These are phyloP conservation scores for Fraxinus baroniana DNA, from an alignment of 305 asterid species.

Conservation along the genomic window DNA sequence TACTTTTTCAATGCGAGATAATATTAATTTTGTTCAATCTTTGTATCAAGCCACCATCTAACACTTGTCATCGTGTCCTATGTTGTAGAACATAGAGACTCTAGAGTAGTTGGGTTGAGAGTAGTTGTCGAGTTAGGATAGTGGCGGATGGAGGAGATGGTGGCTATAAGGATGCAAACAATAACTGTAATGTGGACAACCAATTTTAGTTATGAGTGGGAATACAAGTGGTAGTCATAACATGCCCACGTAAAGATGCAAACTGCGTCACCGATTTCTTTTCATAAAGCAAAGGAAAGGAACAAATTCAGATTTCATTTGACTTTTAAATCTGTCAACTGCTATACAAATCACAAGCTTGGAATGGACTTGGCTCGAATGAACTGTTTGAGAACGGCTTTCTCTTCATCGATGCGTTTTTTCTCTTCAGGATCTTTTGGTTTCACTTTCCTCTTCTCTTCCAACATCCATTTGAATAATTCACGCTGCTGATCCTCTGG, in stretches of 20 bases:
- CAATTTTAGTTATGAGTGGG: not conserved
- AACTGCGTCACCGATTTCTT: not conserved
- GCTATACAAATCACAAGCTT: conserved; percentile 34
- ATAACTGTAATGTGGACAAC: not conserved
- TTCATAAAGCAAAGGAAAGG: not conserved
- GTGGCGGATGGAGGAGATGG: not conserved
- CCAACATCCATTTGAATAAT: conserved; percentile 77
- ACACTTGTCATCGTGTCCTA: not conserved
- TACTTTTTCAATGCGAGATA: not conserved
- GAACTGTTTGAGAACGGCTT: conserved; percentile 73
- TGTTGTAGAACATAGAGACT: not conserved
- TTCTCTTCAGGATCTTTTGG: conserved; percentile 71
- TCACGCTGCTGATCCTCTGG: conserved; percentile 71
- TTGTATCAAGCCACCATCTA: not conserved
- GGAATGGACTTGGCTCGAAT: conserved; percentile 65
- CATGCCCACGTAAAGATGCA: not conserved
- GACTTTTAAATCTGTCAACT: not conserved
- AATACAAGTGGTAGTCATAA: not conserved
- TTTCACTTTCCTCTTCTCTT: conserved; percentile 76
- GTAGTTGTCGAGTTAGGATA: not conserved
- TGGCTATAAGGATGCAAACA: not conserved
- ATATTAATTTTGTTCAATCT: not conserved
- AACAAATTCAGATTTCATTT: not conserved
- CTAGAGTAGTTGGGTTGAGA: not conserved
- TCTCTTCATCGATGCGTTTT: conserved; percentile 77